Base-by-base conservation (phyloP, 371 early-diverging fungal species). In the Circinella minor region DNA sequence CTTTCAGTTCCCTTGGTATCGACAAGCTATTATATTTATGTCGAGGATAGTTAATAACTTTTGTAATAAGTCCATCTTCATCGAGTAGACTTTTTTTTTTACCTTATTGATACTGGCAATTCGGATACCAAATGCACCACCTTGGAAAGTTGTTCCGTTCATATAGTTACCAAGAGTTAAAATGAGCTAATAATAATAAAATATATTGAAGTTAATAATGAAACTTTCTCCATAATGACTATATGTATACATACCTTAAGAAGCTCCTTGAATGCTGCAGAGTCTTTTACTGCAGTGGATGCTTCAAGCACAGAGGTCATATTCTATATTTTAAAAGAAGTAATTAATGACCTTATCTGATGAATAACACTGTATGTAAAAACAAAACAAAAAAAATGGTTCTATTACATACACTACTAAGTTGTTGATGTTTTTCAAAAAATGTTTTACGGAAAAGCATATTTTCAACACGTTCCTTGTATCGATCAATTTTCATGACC, bases 161-260 rank as follows among this genome's bases (percentile, higher is more conserved):
- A 97, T 94, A 71, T 88, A 96, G 75, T 97, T 97, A 63, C 98
- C 96, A 20, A 96, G 77, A 5, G 93, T 88, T 59, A 97, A 80
- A 43, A 97, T 91, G 46, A 96, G 78, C 85, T 93, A 81, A 81
- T 68, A 63, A 51, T 5, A 4, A n/a, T 5, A n/a, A 5, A 51
- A 17, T 84, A 49, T 27, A 49, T 62, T 51, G 72, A 75, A 57
- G 72, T 67, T 27, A 59, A 36, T 59, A 20, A 7, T 51, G 6
- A 1, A 51, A n/a, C 43, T 11, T 9, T 43, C 1, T 43, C 11
- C 11, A 47, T 37, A 3, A 11, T 55, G 15, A 67, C 36, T 37
- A 15, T 49, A 68, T 49, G 27, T 27, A 27, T 43, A 43, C 11
- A 43, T 77, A 88, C 89, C 73, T 88, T 81, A 34, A 90, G 74